phyloP scores from a whole-genome alignment of 805 yeast species.

The Ogataea pini region DNA sequence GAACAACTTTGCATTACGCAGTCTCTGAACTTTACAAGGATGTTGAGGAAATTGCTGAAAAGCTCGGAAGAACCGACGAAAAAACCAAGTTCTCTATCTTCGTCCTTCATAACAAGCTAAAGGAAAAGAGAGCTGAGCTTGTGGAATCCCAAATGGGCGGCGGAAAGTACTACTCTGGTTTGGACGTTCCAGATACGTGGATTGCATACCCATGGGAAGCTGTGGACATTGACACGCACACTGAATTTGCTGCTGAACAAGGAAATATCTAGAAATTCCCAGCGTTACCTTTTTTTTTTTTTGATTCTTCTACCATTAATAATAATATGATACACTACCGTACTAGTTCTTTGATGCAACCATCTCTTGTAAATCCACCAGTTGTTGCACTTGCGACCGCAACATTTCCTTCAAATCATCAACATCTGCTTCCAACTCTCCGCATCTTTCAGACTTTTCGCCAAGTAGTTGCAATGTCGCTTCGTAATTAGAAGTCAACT shows the following conservation, averaged over 20 bases:
- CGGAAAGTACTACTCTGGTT: conserved; percentile 71
- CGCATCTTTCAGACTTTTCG: conserved; percentile 82
- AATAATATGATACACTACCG: neutral
- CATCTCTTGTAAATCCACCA: conserved; percentile 61
- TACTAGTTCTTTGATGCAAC: conserved; percentile 11
- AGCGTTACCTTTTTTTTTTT: too few relatives aligned
- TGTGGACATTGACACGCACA: conserved; percentile 74
- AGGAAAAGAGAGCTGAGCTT: conserved; percentile 75
- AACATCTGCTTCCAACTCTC: conserved; percentile 86
- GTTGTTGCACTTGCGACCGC: conserved; percentile 81
- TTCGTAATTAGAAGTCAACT: conserved; percentile 28
- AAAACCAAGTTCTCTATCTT: conserved; percentile 71
- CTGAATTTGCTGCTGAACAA: conserved; percentile 62
- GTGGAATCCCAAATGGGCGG: conserved; percentile 61
- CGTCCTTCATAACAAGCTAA: conserved; percentile 81
- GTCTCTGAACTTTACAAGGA: conserved; percentile 71
- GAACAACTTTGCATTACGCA: conserved; percentile 87
- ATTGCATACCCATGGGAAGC: conserved; percentile 93
- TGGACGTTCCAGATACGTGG: conserved; percentile 77
- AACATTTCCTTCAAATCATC: conserved; percentile 84
- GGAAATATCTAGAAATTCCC: conserved; percentile 47
- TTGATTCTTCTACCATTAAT: neutral
- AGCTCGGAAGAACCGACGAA: conserved; percentile 58
- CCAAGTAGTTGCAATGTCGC: conserved; percentile 74
- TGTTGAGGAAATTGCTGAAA: conserved; percentile 58